Evolutionary conservation across 306 rosid species (phyloP), one percentile per base, ranked within the genome.

Genomic region (Senna siamea): DNA sequence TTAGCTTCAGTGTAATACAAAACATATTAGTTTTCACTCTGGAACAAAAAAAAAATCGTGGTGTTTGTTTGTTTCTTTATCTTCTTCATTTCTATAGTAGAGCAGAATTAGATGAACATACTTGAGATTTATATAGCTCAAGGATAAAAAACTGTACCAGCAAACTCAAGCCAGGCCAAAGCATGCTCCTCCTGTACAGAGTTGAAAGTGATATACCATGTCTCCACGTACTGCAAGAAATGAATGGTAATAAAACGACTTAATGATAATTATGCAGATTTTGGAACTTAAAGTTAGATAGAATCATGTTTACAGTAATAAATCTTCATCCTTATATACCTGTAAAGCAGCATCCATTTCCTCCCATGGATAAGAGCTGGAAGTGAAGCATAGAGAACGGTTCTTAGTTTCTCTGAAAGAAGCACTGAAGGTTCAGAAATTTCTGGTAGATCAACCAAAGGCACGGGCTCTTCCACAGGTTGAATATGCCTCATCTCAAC

Each of bases 341-440:
- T 93, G 74, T 91, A 93, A 34, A 93, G 82, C 78, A 93, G 78
- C 62, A 91, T 10, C 96, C 98, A 93, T 84, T 82, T 89, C 88
- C 96, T 88, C 81, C 97, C 98, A 48, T 91, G 98, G 69, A 93
- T 83, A 51, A 93, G 85, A 1, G 91, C 85, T 1, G 98, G 98
- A 81, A 93, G 88, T 54, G 93, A 91, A 78, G 87, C 81, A 77
- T 88, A 89, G 44, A 93, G 89, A 79, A 75, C 57, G 50, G 50
- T 78, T 78, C 88, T 89, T 28, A 74, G 69, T 74, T 76, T 78
- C 12, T 91, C 92, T 0, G 93, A 83, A 66, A 93, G 83, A 19
- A 93, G 92, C 52, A 82, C 23, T 0, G 98, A 93, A 51, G 97
- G 92, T 76, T 91, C 98, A 7, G 98, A 91, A 66, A 80, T 54